Evolutionary conservation across 2,329 filamentous ascomycete species (phyloP).

Genomic region (Fusarium papillatum): DNA sequence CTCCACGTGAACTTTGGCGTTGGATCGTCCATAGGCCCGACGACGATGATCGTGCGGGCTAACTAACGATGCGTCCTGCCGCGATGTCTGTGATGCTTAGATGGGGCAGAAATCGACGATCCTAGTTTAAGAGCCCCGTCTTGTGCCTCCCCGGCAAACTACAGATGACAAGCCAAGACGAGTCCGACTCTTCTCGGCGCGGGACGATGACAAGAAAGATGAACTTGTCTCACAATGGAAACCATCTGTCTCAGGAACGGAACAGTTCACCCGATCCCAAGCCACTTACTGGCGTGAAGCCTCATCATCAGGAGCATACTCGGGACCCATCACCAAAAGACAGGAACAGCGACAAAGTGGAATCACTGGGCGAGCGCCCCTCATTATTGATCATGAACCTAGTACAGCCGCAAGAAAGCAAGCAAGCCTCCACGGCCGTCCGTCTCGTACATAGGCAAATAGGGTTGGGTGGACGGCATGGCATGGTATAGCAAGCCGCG

Average conservation of each 20-base stretch:
- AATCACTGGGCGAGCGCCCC: constrained; percentile 40
- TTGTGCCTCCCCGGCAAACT: not conserved
- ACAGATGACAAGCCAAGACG: constrained; percentile 10
- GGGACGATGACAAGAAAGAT: not conserved
- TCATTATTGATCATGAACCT: constrained; percentile 42
- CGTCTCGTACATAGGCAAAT: constrained; percentile 33
- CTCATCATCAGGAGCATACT: constrained; percentile 23
- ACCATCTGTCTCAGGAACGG: constrained; percentile 23
- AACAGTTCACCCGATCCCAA: constrained; percentile 11
- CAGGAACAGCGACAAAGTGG: constrained; percentile 29
- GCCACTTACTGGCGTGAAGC: constrained; percentile 13
- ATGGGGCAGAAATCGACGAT: constrained; percentile 21
- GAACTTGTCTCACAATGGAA: constrained; percentile 11
- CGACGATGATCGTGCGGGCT: constrained; percentile 10
- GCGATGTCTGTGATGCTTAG: constrained; percentile 9
- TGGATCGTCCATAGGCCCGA: constrained; percentile 12
- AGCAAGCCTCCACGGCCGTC: constrained; percentile 17
- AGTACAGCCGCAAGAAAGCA: constrained; percentile 26
- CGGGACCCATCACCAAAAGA: constrained; percentile 13
- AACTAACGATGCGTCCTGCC: not conserved
- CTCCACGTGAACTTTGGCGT: constrained; percentile 26
- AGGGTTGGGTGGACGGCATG: constrained; percentile 35
- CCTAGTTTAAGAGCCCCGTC: not conserved
- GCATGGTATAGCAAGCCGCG: constrained; percentile 20
- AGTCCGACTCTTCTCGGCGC: not conserved